A percentile compares a stretch with the other conserved stretches of the same genome.
phyloP scores from a whole-genome alignment of 164 flowering plant genomes.

The Echeveria elegans region DNA sequence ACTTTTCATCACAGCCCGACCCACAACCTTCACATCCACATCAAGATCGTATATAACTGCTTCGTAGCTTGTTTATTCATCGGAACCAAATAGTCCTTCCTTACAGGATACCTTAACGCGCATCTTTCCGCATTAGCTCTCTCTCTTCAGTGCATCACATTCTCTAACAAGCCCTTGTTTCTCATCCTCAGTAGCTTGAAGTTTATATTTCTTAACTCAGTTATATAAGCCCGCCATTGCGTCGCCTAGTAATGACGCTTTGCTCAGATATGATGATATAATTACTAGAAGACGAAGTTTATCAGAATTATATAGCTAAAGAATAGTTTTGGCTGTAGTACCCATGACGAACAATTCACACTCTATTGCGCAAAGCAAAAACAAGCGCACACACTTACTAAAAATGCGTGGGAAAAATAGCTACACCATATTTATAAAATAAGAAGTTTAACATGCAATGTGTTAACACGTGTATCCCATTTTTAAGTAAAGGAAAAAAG shows the following conservation, averaged over 20 bases:
- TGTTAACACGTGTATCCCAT: too few species aligned
- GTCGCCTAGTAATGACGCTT: conserved; percentile 84
- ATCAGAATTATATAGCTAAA: too few species aligned
- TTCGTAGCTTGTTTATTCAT: conserved; percentile 19
- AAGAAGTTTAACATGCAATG: too few species aligned
- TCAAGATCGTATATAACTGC: conserved; percentile 43
- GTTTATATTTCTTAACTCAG: conserved; percentile 57
- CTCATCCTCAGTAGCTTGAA: conserved; percentile 39
- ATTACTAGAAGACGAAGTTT: too few species aligned
- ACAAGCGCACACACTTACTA: too few species aligned
- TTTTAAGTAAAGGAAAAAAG: too few species aligned
- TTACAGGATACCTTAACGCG: conserved; percentile 10
- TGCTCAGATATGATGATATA: too few species aligned
- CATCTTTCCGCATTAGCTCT: conserved; percentile 16
- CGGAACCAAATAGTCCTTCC: conserved; percentile 11
- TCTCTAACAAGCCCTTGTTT: conserved; percentile 43
- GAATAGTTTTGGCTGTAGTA: too few species aligned
- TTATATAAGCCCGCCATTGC: conserved; percentile 77
- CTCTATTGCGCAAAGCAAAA: too few species aligned
- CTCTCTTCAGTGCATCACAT: conserved; percentile 44
- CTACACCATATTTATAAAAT: too few species aligned
- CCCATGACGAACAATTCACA: too few species aligned
- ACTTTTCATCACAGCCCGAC: conserved; percentile 73
- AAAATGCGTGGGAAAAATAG: too few species aligned
- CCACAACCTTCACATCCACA: conserved; percentile 72